Base-by-base conservation (phyloP, 441 rosid genomes). In the Daphne laureola region DNA sequence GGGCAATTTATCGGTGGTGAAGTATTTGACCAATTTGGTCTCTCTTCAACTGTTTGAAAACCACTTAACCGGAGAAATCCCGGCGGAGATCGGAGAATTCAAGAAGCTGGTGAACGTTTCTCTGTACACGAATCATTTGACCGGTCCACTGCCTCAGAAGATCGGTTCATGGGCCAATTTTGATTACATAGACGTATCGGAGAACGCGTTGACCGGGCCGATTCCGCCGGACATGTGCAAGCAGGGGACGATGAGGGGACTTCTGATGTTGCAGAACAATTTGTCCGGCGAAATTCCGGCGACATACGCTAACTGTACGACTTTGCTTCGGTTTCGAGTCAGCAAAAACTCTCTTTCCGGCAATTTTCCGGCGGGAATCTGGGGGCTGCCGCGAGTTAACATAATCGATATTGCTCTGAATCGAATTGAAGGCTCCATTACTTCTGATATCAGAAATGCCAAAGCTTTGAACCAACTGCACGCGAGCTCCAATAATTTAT, bases 191-290 rank as follows among this genome's bases (percentile, higher is more conserved):
- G 98, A 92, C 40, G 91, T 84, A 0, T 84, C 96, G 0, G 96
- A 84, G 67, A 88, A 92, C 73, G 43, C 53, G 11, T 40, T 92
- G 65, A 76, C 82, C 0, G 98, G 98, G 43, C 55, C 85, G 7
- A 83, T 92, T 55, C 98, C 98, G 6, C 90, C 96, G 0, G 72
- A 84, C 53, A 92, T 92, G 97, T 92, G 98, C 70, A 81, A 81
- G 65, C 59, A 60, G 14, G 92, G 97, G 57, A 77, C 75, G 44
- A 84, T 89, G 98, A 73, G 0, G 56, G 66, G 9, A 51, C 76
- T 92, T 25, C 82, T 92, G 17, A 65, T 92, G 65, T 82, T 92
- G 0, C 87, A 89, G 53, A 92, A 92, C 77, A 78, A 72, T 4
- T 61, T 92, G 23, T 78, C 90, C 0, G 98, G 98, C 1, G 75